Evolutionary conservation across 208 protist genomes (phyloP).

Genomic region (Crithidia fasciculata): DNA sequence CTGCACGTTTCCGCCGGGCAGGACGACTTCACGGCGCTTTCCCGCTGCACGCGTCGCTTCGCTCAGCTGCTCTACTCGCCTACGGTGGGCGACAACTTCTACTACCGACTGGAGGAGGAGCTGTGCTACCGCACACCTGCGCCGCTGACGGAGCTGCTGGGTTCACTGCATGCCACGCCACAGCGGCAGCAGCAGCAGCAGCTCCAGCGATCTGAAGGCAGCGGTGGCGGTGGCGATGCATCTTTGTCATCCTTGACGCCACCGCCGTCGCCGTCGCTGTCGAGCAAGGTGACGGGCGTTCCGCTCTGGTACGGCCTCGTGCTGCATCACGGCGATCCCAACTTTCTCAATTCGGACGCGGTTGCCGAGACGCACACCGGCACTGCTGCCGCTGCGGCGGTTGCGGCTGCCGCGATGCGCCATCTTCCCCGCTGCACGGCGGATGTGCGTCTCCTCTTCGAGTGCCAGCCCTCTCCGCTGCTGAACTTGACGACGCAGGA

Average conservation of each 20-base stretch:
- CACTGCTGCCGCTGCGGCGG: constrained; percentile 6
- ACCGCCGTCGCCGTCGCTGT: background rate
- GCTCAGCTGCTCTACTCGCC: constrained; percentile 27
- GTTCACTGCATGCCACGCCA: constrained; percentile 6
- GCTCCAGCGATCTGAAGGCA: too few species aligned
- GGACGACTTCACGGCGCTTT: constrained; percentile 39
- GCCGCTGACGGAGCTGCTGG: constrained; percentile 28
- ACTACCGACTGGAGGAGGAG: constrained; percentile 29
- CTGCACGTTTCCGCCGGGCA: constrained; percentile 53
- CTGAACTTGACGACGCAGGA: constrained; percentile 26
- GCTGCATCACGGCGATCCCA: constrained; percentile 19
- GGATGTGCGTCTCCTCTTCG: constrained; percentile 28
- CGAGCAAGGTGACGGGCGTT: constrained; percentile 1
- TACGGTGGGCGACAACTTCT: constrained; percentile 24
- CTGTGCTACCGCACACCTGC: constrained; percentile 24
- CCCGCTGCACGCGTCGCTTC: constrained; percentile 18
- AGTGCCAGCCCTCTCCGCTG: constrained; percentile 29
- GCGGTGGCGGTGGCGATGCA: background rate
- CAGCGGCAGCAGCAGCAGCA: background rate
- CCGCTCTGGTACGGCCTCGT: constrained; percentile 39
- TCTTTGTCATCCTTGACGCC: background rate
- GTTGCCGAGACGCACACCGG: background rate
- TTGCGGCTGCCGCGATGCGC: background rate
- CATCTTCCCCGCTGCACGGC: constrained; percentile 1
- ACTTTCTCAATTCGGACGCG: constrained; percentile 5